phyloP scores from a whole-genome alignment of 306 rosid genomes.

The Inga laurina region DNA sequence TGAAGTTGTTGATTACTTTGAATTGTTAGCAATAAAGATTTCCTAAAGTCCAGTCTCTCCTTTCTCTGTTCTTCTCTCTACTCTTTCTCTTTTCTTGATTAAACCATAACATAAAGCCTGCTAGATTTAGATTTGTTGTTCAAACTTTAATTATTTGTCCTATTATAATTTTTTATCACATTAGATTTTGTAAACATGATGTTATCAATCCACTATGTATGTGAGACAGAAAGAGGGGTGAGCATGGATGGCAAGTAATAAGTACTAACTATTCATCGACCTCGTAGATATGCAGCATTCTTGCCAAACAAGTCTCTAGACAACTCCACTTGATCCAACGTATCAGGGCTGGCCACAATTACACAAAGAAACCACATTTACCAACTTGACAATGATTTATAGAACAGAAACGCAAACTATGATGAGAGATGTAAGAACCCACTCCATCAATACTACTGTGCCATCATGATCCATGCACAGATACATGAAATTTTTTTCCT shows the following conservation, averaged over 20 bases:
- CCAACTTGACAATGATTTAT: constrained; percentile 22
- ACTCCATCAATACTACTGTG: constrained; percentile 84
- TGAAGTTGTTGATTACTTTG: no score
- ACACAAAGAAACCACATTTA: constrained; percentile 31
- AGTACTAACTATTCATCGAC: constrained; percentile 32
- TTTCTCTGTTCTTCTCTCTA: no score
- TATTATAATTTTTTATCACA: neutral
- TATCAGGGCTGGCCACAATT: constrained; percentile 58
- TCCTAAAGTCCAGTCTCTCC: no score
- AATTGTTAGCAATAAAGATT: no score
- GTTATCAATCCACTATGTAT: neutral
- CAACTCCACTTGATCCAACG: constrained; percentile 84
- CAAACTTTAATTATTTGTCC: neutral
- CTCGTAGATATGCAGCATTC: constrained; percentile 61
- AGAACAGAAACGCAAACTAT: constrained; percentile 8
- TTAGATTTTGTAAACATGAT: no score
- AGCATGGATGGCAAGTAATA: constrained; percentile 8
- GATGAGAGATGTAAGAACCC: constrained; percentile 45
- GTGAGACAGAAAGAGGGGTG: constrained; percentile 14
- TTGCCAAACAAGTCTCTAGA: constrained; percentile 78
- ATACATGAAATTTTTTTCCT: constrained; percentile 62
- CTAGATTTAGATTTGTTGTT: neutral
- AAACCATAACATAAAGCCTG: neutral
- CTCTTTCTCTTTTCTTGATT: no score
- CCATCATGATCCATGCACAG: constrained; percentile 93